These are phyloP conservation scores for Aureobasidium mangrovei DNA, from an alignment of 2,329 filamentous ascomycete genomes.

Conservation along the genomic window DNA sequence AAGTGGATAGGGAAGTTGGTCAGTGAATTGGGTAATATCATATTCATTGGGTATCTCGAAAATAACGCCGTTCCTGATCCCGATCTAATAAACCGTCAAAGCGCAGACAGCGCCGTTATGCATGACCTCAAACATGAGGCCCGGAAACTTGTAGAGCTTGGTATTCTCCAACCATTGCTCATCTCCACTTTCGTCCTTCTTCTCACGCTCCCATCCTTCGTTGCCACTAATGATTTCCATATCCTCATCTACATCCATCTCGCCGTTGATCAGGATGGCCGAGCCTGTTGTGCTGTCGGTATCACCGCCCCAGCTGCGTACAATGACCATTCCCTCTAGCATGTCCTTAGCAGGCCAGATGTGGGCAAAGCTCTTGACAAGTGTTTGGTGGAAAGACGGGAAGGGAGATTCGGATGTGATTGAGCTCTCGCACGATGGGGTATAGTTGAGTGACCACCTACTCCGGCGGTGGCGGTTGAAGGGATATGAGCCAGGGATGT, in stretches of 20 bases:
- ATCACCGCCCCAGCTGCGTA: constrained; percentile 27
- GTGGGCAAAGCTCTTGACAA: constrained; percentile 62
- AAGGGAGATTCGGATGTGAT: constrained; percentile 73
- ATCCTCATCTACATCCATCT: constrained; percentile 28
- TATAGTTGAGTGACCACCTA: constrained; percentile 67
- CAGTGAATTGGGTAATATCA: too few species aligned
- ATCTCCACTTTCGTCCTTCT: constrained; percentile 36
- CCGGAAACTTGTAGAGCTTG: constrained; percentile 86
- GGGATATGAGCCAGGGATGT: constrained; percentile 89
- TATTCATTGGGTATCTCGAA: background rate
- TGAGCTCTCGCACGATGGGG: constrained; percentile 29
- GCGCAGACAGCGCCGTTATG: constrained; percentile 86
- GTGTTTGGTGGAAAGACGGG: constrained; percentile 56
- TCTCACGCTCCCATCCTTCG: constrained; percentile 20
- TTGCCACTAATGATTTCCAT: constrained; percentile 20
- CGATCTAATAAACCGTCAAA: constrained; percentile 67
- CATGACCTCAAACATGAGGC: constrained; percentile 88
- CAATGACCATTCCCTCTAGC: constrained; percentile 29
- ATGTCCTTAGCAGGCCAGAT: constrained; percentile 46
- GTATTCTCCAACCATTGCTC: constrained; percentile 59
- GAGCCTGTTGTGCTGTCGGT: constrained; percentile 22
- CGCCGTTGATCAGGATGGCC: constrained; percentile 26
- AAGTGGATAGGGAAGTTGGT: too few species aligned
- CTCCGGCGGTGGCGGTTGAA: constrained; percentile 91
- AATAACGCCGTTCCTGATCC: background rate